phyloP scores from a whole-genome alignment of 1,139 yeast species.

The Insectozyma bohioensis region DNA sequence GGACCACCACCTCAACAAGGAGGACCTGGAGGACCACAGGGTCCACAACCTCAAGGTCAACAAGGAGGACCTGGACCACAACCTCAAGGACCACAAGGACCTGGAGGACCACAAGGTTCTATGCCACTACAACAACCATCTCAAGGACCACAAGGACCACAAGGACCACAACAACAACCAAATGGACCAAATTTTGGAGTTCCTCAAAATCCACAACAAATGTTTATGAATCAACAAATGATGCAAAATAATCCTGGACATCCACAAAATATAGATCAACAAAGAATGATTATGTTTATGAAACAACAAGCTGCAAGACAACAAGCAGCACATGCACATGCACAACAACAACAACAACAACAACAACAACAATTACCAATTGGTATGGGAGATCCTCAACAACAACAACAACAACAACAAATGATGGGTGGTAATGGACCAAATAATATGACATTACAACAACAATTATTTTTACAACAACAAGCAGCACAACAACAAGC shows the following conservation, averaged over 20 bases:
- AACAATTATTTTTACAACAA: conserved; percentile 25
- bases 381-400: conserved; percentile 23
- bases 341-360: conserved; percentile 5
- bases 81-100: conserved; percentile 10
- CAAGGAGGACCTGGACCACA: conserved; percentile 21
- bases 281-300: conserved; percentile 16
- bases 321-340: too few species aligned
- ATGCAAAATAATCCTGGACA: conserved; percentile 14
- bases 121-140: conserved; percentile 14
- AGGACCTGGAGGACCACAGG: conserved; percentile 18
- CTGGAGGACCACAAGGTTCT: conserved; percentile 12
- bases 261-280: conserved; percentile 12
- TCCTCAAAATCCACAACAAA: conserved; percentile 27
- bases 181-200: conserved; percentile 23
- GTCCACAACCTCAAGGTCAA: conserved; percentile 13
- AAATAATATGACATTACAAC: conserved; percentile 21
- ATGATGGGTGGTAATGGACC: conserved; percentile 14
- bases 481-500: conserved; percentile 24
- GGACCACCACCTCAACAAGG: conserved; percentile 19
- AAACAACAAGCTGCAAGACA: conserved; percentile 10
- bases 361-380: conserved; percentile 1
- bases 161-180: conserved; percentile 24
- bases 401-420: conserved; percentile 27
- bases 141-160: conserved; percentile 12
- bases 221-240: conserved; percentile 17